Evolutionary conservation across 2,329 filamentous ascomycete species (phyloP), one percentile per base, ranked within the genome.

Genomic region (Fusarium stilboides): DNA sequence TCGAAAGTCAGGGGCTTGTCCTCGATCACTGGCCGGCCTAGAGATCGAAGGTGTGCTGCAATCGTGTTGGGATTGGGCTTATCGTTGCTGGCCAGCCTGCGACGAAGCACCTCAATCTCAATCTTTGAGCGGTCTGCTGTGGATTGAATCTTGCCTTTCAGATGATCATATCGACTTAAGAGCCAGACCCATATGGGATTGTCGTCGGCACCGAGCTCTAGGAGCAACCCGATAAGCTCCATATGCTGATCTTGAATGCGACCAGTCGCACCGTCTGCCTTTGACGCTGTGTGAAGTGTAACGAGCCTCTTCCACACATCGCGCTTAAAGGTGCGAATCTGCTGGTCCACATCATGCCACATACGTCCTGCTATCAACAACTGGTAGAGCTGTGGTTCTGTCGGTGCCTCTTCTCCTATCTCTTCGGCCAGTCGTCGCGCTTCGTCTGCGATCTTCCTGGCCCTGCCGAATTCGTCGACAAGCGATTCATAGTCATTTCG

Each of bases 141-240:
- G 1, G 87, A 85, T 42, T 89, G 88, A 54, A 98, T 95, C 77
- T 93, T 97, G 69, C 90, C 90, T 79, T 96, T 98, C 57, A 99
- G 85, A 75, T 94, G 91, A 69, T 97, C 93, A 76, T 94, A 97
- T 45, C 93, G 90, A 75, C 94, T 97, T 57, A 95, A 84, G 26
- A 99, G 88, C 94, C 96, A 99, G 13, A 97, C 87, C 93, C 93
- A 97, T 66, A 99, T 97, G 2, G 96, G 96, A 74, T 97, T 99
- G 62, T 98, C 94, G 12, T 97, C 92, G 4, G 97, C 94, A 8
- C 96, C 97, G 20, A 99, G 84, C 78, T 99, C 95, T n/a, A 99
- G 83, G 54, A 99, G 85, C 36, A 98, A 85, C 22, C 90, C 87
- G 56, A 99, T 98, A 47, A 98, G 85, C 76, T 97, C 94, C 89